phyloP scores from a whole-genome alignment of 2,329 filamentous ascomycete genomes.

The Fusarium protoensiforme region DNA sequence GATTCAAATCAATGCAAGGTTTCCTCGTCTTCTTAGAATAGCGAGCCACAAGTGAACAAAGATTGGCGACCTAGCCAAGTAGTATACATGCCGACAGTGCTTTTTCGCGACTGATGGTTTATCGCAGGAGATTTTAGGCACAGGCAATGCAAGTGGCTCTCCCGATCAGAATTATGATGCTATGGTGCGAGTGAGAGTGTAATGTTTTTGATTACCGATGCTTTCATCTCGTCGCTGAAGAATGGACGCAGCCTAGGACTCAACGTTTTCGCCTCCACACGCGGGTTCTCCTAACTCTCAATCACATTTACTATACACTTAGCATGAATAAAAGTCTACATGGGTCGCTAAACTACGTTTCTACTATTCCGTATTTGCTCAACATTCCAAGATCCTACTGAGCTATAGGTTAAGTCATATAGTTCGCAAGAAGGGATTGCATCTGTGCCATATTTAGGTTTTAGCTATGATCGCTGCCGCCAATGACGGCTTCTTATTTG shows the following conservation, averaged over 20 bases:
- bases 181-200: neutral
- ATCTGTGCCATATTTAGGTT: neutral
- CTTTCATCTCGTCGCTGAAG: neutral
- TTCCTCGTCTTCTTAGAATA: neutral
- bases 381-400: neutral
- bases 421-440: neutral
- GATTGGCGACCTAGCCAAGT: neutral
- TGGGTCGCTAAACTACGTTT: rapidly evolving
- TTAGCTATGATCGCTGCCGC: neutral
- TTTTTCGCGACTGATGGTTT: neutral
- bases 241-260: neutral
- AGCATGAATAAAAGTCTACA: rapidly evolving
- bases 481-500: neutral
- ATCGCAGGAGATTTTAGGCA: neutral
- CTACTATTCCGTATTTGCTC: neutral
- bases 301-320: neutral
- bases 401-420: neutral
- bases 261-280: neutral
- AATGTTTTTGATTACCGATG: neutral
- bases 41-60: neutral
- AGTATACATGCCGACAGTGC: no score
- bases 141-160: neutral
- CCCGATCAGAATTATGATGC: neutral
- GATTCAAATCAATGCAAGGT: neutral
- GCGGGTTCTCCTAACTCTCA: rapidly evolving